Evolutionary conservation across 2,329 filamentous ascomycete genomes (phyloP).

Genomic region (Teratosphaeria destructans): DNA sequence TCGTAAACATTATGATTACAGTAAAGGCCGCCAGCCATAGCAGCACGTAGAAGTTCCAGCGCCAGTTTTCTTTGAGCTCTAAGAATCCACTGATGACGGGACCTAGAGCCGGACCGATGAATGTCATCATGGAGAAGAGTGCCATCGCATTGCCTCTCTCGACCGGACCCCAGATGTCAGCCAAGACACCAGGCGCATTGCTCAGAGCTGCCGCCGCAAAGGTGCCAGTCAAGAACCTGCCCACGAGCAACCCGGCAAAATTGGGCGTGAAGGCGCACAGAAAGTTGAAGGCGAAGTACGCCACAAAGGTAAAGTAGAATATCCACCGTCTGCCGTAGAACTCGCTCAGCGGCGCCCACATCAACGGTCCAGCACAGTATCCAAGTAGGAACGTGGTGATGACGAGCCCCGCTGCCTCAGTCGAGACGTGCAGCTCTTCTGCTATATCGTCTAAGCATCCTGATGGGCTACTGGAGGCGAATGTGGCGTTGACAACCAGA

Average conservation of each 20-base stretch:
- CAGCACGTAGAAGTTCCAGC: conserved; percentile 36
- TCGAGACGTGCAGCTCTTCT: conserved; percentile 38
- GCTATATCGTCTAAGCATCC: conserved; percentile 32
- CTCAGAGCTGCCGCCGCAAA: conserved; percentile 40
- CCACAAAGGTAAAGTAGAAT: conserved; percentile 34
- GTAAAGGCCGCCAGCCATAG: conserved; percentile 28
- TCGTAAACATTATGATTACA: conserved; percentile 41
- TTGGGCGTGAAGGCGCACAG: conserved; percentile 47
- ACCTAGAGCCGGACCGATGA: conserved; percentile 44
- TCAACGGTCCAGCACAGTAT: conserved; percentile 52
- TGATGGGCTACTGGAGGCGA: conserved; percentile 38
- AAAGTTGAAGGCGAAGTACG: conserved; percentile 40
- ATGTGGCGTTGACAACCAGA: conserved; percentile 47
- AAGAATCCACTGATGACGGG: conserved; percentile 49
- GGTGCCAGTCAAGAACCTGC: conserved; percentile 46
- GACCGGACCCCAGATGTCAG: conserved; percentile 44
- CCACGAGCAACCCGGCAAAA: conserved; percentile 43
- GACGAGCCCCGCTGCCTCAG: conserved; percentile 29
- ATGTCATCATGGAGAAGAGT: conserved; percentile 43
- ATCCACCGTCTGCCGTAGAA: conserved; percentile 49
- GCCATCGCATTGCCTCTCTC: conserved; percentile 47
- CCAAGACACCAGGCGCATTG: conserved; percentile 40
- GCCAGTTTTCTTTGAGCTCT: conserved; percentile 41
- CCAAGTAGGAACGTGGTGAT: conserved; percentile 25
- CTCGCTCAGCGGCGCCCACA: conserved; percentile 58